Evolutionary conservation across 2,329 filamentous ascomycete genomes (phyloP).

Genomic region (Neonectria neomacrospora): DNA sequence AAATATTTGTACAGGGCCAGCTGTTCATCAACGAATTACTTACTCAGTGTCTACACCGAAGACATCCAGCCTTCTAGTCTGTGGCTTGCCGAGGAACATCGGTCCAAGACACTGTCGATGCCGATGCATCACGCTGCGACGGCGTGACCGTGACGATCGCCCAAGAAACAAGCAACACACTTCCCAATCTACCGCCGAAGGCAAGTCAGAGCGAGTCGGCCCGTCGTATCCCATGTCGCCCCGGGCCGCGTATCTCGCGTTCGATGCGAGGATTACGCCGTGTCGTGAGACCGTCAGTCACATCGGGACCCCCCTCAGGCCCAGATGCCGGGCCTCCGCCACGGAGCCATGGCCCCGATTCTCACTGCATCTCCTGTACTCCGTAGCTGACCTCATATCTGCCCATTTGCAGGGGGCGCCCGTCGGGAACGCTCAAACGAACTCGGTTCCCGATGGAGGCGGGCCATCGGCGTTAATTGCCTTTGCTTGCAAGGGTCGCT

Average conservation of each 20-base stretch:
- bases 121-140: not conserved
- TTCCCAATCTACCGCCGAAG: not conserved
- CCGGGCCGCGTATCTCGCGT: not conserved
- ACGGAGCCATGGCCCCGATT: conserved; percentile 12
- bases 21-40: no score
- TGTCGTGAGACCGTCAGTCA: conserved; percentile 5
- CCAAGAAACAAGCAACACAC: not conserved
- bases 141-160: not conserved
- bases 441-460: not conserved
- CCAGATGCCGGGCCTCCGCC: conserved; percentile 1
- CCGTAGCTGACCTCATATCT: not conserved
- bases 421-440: not conserved
- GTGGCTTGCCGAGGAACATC: not conserved
- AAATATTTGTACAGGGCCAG: no score
- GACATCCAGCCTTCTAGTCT: no score
- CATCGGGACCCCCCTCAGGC: not conserved
- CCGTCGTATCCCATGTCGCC: not conserved
- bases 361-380: conserved; percentile 7
- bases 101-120: not conserved
- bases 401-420: not conserved
- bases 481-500: not conserved
- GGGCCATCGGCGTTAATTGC: conserved; percentile 7
- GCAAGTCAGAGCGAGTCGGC: not conserved
- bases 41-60: no score
- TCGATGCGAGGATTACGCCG: not conserved